phyloP scores from a whole-genome alignment of 495 filamentous ascomycete species.

The Xylaria grammica region DNA sequence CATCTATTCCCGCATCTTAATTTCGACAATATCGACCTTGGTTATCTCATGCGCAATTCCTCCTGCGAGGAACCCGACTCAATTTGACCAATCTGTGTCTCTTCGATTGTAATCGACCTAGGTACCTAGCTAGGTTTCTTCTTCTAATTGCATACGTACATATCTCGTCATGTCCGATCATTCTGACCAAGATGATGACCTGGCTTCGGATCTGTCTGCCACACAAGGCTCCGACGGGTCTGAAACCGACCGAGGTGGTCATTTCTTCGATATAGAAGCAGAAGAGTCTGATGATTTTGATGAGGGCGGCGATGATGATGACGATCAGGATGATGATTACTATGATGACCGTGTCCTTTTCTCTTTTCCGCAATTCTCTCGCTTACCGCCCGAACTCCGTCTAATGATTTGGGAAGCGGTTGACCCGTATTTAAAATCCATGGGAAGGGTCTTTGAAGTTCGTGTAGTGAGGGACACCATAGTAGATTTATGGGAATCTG shows the following conservation, averaged over 20 bases:
- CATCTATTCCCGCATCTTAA: constrained; percentile 8
- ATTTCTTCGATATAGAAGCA: constrained; percentile 38
- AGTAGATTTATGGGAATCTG: constrained; percentile 21
- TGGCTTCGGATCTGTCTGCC: background rate
- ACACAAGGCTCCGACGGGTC: constrained; percentile 17
- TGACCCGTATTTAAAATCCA: constrained; percentile 40
- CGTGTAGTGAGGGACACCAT: background rate
- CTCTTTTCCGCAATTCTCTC: constrained; percentile 45
- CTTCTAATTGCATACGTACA: background rate
- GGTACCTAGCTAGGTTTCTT: background rate
- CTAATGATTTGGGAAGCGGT: constrained; percentile 46
- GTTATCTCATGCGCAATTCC: background rate
- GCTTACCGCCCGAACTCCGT: constrained; percentile 47
- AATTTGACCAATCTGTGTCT: too few relatives aligned
- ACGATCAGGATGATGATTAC: constrained; percentile 22
- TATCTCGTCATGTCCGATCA: constrained; percentile 15
- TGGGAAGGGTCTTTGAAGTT: constrained; percentile 35
- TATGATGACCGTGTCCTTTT: constrained; percentile 7
- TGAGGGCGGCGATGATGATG: constrained; percentile 19
- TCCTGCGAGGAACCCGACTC: too few relatives aligned
- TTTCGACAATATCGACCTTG: background rate
- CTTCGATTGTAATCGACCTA: background rate
- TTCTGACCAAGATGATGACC: constrained; percentile 9
- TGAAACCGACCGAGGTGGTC: constrained; percentile 22
- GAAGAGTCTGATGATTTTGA: constrained; percentile 29